phyloP scores from a whole-genome alignment of 2,329 filamentous ascomycete species.

The Didymella keratinophila region DNA sequence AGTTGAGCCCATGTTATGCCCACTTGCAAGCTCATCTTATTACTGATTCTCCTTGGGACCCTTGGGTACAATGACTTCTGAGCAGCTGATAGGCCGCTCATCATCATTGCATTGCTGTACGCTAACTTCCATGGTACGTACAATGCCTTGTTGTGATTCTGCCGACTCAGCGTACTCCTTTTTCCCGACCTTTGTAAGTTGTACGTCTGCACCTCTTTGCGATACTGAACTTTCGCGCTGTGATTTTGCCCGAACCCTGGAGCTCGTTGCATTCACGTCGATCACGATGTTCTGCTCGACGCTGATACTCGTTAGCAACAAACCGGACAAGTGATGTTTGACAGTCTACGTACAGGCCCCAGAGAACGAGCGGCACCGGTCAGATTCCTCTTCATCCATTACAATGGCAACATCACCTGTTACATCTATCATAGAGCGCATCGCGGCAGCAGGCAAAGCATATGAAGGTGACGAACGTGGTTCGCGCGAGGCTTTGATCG shows the following conservation, averaged over 20 bases:
- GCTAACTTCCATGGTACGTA: constrained; percentile 1
- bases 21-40: background rate
- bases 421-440: constrained; percentile 24
- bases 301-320: background rate
- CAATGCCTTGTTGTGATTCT: constrained; percentile 9
- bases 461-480: constrained; percentile 46
- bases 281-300: constrained; percentile 23
- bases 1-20: too few relatives aligned
- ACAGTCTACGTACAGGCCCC: constrained; percentile 13
- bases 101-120: background rate
- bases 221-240: background rate
- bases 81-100: background rate
- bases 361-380: constrained; percentile 13
- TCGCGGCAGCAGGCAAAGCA: constrained; percentile 37
- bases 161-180: constrained; percentile 4
- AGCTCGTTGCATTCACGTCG: background rate
- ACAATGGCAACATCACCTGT: constrained; percentile 20
- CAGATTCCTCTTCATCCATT: background rate
- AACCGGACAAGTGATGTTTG: too few relatives aligned
- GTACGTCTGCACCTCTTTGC: background rate
- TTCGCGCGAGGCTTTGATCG: constrained; percentile 50
- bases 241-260: background rate
- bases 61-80: background rate
- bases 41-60: background rate
- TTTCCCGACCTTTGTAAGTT: background rate